A percentile compares a stretch with the other conserved stretches of the same genome.
phyloP scores from a whole-genome alignment of 179 eudicot species.

The Patellifolia procumbens region DNA sequence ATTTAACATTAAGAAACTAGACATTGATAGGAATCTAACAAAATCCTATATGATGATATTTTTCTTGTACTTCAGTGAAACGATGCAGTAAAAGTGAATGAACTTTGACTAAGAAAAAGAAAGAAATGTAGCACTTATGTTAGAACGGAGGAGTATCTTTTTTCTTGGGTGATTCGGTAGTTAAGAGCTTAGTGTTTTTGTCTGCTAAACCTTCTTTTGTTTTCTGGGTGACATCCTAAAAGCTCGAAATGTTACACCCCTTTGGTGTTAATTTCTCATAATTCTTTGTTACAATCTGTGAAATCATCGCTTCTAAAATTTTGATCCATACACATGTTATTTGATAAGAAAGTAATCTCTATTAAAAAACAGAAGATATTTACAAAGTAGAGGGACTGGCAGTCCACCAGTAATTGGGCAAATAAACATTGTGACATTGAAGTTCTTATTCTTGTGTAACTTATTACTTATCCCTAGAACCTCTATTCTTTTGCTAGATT shows the following conservation, averaged over 20 bases:
- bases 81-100: too few species aligned
- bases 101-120: too few species aligned
- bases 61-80: too few species aligned
- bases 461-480: neutral
- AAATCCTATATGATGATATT: too few species aligned
- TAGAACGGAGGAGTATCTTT: too few species aligned
- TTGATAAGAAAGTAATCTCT: neutral
- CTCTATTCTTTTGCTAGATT: constrained; percentile 46
- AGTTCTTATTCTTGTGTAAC: neutral
- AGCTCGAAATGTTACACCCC: neutral
- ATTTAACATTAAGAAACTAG: too few species aligned
- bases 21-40: too few species aligned
- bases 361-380: neutral
- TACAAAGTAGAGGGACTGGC: neutral
- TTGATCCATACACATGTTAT: neutral
- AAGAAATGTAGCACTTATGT: too few species aligned
- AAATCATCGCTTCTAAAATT: neutral
- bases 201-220: neutral
- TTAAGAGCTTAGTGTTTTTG: neutral
- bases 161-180: neutral
- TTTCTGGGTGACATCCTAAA: neutral
- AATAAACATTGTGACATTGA: neutral
- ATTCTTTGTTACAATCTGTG: too few species aligned
- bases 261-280: neutral
- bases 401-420: neutral